These are phyloP conservation scores for Erythrophleum ivorense DNA, from an alignment of 331 rosid genomes.

Conservation along the genomic window DNA sequence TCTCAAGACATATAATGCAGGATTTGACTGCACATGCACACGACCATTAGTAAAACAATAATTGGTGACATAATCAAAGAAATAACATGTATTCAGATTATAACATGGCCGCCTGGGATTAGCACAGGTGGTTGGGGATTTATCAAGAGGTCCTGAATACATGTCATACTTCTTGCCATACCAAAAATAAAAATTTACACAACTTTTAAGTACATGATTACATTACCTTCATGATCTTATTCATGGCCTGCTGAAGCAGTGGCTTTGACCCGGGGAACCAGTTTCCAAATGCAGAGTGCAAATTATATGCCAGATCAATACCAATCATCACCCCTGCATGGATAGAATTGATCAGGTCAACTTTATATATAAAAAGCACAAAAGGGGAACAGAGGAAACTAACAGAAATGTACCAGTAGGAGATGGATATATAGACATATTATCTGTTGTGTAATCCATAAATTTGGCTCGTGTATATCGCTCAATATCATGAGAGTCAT, in stretches of 20 bases:
- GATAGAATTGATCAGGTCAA: conserved; percentile 38
- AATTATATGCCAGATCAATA: conserved; percentile 89
- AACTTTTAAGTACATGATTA: neutral
- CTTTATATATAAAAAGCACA: neutral
- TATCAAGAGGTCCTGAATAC: no score
- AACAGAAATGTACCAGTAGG: conserved; percentile 77
- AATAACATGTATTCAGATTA: neutral
- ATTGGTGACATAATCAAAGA: conserved; percentile 20
- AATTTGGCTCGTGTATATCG: conserved; percentile 96
- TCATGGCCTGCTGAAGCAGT: conserved; percentile 94
- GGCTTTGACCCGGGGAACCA: conserved; percentile 99
- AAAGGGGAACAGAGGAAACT: neutral
- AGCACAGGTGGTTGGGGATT: conserved; percentile 37
- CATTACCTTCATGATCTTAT: conserved; percentile 95
- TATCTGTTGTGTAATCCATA: conserved; percentile 98
- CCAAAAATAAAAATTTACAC: conserved; percentile 50
- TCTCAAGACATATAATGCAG: conserved; percentile 94
- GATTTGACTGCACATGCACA: conserved; percentile 83
- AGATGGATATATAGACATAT: conserved; percentile 98
- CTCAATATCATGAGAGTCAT: conserved; percentile 97
- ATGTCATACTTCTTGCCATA: no score
- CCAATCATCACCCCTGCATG: conserved; percentile 96
- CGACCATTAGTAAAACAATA: conserved; percentile 25
- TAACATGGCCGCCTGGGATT: conserved; percentile 24
- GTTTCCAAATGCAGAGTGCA: conserved; percentile 97